Base-by-base conservation (phyloP, 352 stramenopile species). In the Phytophthora idaei region DNA sequence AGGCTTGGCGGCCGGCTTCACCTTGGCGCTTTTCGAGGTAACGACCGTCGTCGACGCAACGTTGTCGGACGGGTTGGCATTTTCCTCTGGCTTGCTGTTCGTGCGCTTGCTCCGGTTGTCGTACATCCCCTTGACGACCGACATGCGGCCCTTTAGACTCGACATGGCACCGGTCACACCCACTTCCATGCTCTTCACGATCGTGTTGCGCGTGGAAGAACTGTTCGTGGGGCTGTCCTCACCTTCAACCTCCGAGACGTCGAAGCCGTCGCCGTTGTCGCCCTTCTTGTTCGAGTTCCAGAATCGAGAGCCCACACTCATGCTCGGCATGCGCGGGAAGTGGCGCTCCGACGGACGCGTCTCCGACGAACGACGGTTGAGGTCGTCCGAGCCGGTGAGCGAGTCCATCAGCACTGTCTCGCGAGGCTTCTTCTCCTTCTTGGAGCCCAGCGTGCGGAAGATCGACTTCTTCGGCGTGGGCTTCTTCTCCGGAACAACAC, bases 391-490 rank as follows among this genome's bases (percentile, higher is more conserved):
- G 31, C 84, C 80, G 1, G 87, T 95, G 2, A 95, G 71, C 52
- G 87, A 95, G 69, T 95, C 85, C 60, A 93, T 67, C 32, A 91
- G 71, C 47, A 92, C 80, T 25, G 64, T 78, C 37, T 85, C 73
- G 15, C 77, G 74, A 1, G 69, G 64, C 64, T 87, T 87, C 57
- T 76, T 80, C 47, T 92, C 85, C 68, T 93, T 94, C 80, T 95
- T 95, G 5, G 86, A 87, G 9, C 83, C 87, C n/a, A 93, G 65
- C 52, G 84, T 93, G 56, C 87, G 85, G 83, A 95, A 95, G 65
- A 95, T 80, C 47, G 77, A 89, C 28, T 85, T 85, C 71, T 91
- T 91, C 62, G 77, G 67, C 27, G 73, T 86, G 6, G 76, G 42
- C 73, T 90, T 87, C 69, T 80, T 87, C 47, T 76, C 70, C 9